Conservation (phyloP, 176 grass and related monocot species). For the Triticum timopheevii region DNA sequence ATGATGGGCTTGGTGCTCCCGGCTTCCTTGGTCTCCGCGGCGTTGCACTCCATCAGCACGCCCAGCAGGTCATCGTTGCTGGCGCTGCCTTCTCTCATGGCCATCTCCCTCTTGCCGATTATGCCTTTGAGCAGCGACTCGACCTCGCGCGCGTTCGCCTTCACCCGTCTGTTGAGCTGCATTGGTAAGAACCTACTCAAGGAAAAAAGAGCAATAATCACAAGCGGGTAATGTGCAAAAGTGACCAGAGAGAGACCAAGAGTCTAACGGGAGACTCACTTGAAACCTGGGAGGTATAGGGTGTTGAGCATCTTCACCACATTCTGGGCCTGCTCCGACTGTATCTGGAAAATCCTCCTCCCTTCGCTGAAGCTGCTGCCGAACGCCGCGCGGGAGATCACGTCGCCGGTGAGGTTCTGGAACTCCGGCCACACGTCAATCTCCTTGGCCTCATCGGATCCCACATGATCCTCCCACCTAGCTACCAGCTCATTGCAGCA, state of each 20-base stretch:
- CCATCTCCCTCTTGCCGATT: conserved; percentile 43
- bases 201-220: neutral
- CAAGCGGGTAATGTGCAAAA: neutral
- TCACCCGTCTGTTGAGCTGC: conserved; percentile 32
- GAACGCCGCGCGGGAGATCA: conserved; percentile 50
- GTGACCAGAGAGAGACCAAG: neutral
- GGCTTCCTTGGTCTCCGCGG: neutral
- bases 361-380: conserved; percentile 48
- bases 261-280: neutral
- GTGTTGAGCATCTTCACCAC: neutral
- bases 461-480: conserved; percentile 30
- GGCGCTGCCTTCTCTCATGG: conserved; percentile 25
- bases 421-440: conserved; percentile 49
- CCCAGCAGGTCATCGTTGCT: conserved; percentile 51
- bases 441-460: neutral
- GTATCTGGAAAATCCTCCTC: conserved; percentile 40
- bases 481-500: conserved; percentile 34
- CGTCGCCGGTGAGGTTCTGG: conserved; percentile 38
- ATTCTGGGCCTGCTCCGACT: conserved; percentile 27
- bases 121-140: conserved; percentile 42
- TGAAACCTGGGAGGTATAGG: neutral
- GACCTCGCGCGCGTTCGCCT: conserved; percentile 26
- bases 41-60: conserved; percentile 50
- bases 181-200: conserved; percentile 44
- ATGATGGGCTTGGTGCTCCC: conserved; percentile 33